Evolutionary conservation across 306 rosid genomes (phyloP).

Genomic region (Mimosa pudica): DNA sequence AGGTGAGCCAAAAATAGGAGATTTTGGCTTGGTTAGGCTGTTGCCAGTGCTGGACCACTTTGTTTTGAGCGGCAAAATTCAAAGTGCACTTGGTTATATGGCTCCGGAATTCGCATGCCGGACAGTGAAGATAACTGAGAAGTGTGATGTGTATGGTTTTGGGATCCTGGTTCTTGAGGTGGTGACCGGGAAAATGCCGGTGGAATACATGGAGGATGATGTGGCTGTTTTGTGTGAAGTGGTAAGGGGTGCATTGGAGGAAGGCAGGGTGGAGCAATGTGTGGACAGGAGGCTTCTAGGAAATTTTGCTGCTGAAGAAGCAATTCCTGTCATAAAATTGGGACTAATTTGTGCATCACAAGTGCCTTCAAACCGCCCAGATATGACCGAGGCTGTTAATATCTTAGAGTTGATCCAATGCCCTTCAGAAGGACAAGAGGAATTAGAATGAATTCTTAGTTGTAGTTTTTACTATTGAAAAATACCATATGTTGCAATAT

Average conservation of each 20-base stretch:
- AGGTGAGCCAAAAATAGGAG: constrained; percentile 75
- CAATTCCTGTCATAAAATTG: constrained; percentile 78
- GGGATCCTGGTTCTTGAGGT: constrained; percentile 82
- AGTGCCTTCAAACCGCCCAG: constrained; percentile 92
- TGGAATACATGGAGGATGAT: constrained; percentile 95
- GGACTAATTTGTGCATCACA: constrained; percentile 92
- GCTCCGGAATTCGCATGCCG: constrained; percentile 96
- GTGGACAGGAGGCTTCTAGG: constrained; percentile 65
- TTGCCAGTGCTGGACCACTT: constrained; percentile 80
- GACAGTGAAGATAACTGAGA: constrained; percentile 83
- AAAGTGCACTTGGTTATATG: constrained; percentile 93
- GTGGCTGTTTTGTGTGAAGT: constrained; percentile 85
- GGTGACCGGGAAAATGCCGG: constrained; percentile 83
- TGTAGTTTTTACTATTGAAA: constrained; percentile 23
- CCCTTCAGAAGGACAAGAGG: constrained; percentile 81
- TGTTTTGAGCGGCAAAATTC: constrained; percentile 89
- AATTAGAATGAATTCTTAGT: constrained; percentile 50
- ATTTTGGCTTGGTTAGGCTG: constrained; percentile 78
- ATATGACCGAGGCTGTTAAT: constrained; percentile 83
- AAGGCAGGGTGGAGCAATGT: constrained; percentile 72
- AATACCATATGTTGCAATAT: constrained; percentile 33
- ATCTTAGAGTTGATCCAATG: constrained; percentile 82
- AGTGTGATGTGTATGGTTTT: constrained; percentile 81
- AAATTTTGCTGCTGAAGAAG: constrained; percentile 75
- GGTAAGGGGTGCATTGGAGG: constrained; percentile 79